Conservation (phyloP, 371 early-diverging fungal species). For the Mortierella sp. region DNA sequence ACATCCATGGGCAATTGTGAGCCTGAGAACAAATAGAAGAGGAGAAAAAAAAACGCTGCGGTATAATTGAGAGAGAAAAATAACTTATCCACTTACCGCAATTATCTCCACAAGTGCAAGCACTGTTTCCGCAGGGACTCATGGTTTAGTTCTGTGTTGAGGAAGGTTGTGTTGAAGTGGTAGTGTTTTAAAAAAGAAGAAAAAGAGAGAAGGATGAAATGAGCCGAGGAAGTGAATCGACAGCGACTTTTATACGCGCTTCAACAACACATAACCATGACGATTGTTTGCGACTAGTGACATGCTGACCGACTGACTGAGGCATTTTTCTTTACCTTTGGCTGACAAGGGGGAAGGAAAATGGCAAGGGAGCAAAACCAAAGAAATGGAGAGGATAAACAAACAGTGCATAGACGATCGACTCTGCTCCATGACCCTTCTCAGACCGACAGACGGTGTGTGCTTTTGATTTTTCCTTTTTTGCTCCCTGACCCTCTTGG, state of each 20-base stretch:
- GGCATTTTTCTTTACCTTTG: too few species aligned
- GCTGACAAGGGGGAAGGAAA: background rate
- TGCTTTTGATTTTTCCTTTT: too few species aligned
- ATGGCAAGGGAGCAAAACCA: too few species aligned
- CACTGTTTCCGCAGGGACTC: conserved; percentile 47
- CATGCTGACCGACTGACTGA: too few species aligned
- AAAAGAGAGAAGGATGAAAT: background rate
- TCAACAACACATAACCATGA: too few species aligned
- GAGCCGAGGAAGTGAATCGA: background rate
- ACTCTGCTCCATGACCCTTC: too few species aligned
- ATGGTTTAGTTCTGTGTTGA: conserved; percentile 12
- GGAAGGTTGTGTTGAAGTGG: background rate
- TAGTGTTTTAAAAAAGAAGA: background rate
- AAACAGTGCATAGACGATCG: too few species aligned
- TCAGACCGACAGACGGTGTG: too few species aligned
- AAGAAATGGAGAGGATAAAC: too few species aligned
- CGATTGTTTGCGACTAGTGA: too few species aligned
- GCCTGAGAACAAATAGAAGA: background rate
- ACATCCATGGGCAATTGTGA: background rate
- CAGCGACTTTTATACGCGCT: too few species aligned
- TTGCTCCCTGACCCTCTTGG: too few species aligned
- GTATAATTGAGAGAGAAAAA: background rate
- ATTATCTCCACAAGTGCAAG: conserved; percentile 41
- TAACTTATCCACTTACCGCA: conserved; percentile 29
- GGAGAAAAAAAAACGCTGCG: background rate